Evolutionary conservation across 1,139 yeast species (phyloP), one percentile per base, ranked within the genome.

Genomic region (Lodderomyces oxycetoniae): DNA sequence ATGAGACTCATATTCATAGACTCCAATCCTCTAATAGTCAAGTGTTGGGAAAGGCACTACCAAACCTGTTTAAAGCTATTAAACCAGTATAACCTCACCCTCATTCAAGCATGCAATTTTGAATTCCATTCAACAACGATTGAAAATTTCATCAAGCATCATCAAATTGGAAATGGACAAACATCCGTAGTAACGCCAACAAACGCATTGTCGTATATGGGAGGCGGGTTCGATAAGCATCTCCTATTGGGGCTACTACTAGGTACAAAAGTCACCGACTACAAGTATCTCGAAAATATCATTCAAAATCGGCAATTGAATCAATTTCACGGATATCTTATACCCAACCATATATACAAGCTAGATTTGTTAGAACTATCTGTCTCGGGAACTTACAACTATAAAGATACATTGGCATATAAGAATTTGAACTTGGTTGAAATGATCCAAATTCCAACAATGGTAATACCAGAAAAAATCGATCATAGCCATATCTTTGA

Each of bases 211-310:
- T 41, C 47, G 15, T 55, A 48, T 31, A 56, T 57, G 62, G 53
- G 56, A 8, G 59, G 50, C 3, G 62, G 62, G 8, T 56, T 51
- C 34, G 62, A 57, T 36, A 42, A 47, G 32, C 47, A 46, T 36
- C 34, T 56, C 12, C 39, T 50, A 4, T 43, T 49, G 32, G 45
- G 49, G 4, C 27, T 52, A 13, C 37, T 40, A n/a, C 30, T 39
- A 5, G 39, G 41, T 2, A 38, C 43, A 14, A 17, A 26, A 14
- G 17, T 11, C 10, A 26, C 35, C 5, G 23, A 31, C 5, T 46
- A 46, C 27, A 40, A 46, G 19, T 8, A 19, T 3, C 30, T 54
- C 28, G 52, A 49, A 31, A 35, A 32, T 12, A 30, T 32, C 3
- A 38, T 54, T 16, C 56, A 53, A 34, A 31, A 37, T n/a, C 31